Evolutionary conservation across 2,329 filamentous ascomycete genomes (phyloP), one percentile per base, ranked within the genome.

Genomic region (Alternaria angustiovoidea): DNA sequence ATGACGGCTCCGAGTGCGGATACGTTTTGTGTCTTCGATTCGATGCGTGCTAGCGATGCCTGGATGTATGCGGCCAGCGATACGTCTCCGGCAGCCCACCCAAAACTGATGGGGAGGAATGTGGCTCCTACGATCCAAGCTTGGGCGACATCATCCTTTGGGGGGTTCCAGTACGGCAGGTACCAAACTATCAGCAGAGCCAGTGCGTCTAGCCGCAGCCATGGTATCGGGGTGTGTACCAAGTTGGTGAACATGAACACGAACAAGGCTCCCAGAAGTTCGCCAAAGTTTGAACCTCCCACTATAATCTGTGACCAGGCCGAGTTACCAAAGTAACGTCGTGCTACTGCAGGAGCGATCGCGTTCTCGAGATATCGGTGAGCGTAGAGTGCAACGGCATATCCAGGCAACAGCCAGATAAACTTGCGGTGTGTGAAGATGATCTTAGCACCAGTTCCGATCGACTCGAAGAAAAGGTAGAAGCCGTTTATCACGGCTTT

Each of bases 71-170:
- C 83, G 1, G 81, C 81, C 0, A 85, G 78, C 4, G 81, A 83
- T 14, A 85, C 82, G 54, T 85, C 83, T 14, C 83, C 82, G 4
- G 83, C 83, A 0, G 83, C 83, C 83, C 83, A 85, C 20, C 82
- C 82, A 51, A 84, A 83, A 51, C 70, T 73, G 22, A 71, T 70
- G 1, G 82, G 82, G 22, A 83, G 71, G 58, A 84, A 82, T 0
- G 81, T 81, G 3, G 78, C 81, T 2, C 78, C 81, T 24, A 81
- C 78, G 16, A 81, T 78, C 82, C 80, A 85, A 5, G 82, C 82
- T 60, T 83, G 78, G 1, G 71, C 66, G 9, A 83, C 81, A 5
- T 82, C 68, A 39, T 74, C 74, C 3, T 63, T 51, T 0, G 77
- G 76, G 1, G 82, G 82, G 41, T 76, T 69, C 81, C 82, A 84